Evolutionary conservation across 768 basidiomycete genomes (phyloP).

Genomic region (Boletus subcaerulescens): DNA sequence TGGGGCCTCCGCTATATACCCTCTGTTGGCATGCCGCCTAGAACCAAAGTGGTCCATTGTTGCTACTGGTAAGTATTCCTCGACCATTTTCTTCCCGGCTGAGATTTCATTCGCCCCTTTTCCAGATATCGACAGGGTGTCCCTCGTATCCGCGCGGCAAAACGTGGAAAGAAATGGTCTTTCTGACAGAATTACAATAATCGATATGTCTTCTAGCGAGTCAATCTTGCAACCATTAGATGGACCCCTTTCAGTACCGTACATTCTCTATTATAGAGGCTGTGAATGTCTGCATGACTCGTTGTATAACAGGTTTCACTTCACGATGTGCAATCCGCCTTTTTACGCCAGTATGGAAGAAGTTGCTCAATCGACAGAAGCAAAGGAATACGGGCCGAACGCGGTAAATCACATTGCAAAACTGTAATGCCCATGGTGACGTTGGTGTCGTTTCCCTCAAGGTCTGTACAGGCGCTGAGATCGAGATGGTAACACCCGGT

Average conservation of each 20-base stretch:
- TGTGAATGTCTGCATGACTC: not conserved
- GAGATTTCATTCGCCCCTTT: not conserved
- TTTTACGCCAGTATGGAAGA: constrained; percentile 84
- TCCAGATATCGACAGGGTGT: constrained; percentile 69
- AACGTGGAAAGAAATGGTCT: constrained; percentile 64
- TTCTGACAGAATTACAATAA: constrained; percentile 46
- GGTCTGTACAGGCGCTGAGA: constrained; percentile 83
- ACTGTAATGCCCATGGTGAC: not conserved
- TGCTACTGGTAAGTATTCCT: constrained; percentile 56
- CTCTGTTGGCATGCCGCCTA: constrained; percentile 63
- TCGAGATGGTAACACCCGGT: constrained; percentile 87
- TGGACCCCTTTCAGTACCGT: constrained; percentile 3
- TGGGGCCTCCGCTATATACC: constrained; percentile 88
- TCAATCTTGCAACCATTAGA: constrained; percentile 42
- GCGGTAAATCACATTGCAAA: constrained; percentile 50
- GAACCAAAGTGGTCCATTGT: constrained; percentile 55
- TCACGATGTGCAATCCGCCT: constrained; percentile 95
- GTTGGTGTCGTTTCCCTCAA: constrained; percentile 24
- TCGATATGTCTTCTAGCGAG: constrained; percentile 35
- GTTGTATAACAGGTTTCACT: constrained; percentile 49
- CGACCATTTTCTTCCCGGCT: not conserved
- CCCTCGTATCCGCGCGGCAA: constrained; percentile 49
- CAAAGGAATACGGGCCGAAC: constrained; percentile 64
- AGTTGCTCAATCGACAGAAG: constrained; percentile 50
- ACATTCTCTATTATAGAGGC: not conserved